phyloP scores from a whole-genome alignment of 176 grass and related monocot species.

The Chrysopogon serrulatus region DNA sequence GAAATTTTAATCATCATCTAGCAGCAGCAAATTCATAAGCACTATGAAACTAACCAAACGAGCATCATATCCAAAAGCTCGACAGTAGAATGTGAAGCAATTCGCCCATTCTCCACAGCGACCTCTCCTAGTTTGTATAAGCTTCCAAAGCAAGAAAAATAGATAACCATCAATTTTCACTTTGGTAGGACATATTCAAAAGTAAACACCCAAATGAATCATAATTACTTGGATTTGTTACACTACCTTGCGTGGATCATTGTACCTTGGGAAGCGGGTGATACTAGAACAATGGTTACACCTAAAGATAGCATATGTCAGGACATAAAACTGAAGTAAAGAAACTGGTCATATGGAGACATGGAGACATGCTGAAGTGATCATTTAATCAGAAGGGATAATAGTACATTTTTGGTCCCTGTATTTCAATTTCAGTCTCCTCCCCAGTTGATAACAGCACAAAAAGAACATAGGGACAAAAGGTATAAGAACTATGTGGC shows the following conservation, averaged over 20 bases:
- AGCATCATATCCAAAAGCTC: slow-evolving; percentile 91
- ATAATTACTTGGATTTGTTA: slow-evolving; percentile 9
- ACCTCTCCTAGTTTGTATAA: slow-evolving; percentile 88
- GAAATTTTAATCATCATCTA: slow-evolving; percentile 15
- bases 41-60: slow-evolving; percentile 70
- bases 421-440: background rate
- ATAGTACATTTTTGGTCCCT: background rate
- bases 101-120: slow-evolving; percentile 99
- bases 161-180: slow-evolving; percentile 14
- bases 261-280: slow-evolving; percentile 93
- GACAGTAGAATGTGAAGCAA: slow-evolving; percentile 96
- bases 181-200: slow-evolving; percentile 8
- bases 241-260: slow-evolving; percentile 84
- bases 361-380: background rate
- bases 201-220: background rate
- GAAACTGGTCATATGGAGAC: background rate
- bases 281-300: slow-evolving; percentile 71
- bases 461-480: background rate
- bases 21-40: background rate
- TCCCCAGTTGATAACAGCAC: background rate
- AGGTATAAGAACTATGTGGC: background rate
- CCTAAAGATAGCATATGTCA: slow-evolving; percentile 48
- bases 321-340: slow-evolving; percentile 14
- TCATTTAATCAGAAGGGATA: background rate
- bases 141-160: slow-evolving; percentile 47